Evolutionary conservation across 2,329 filamentous ascomycete species (phyloP), one percentile per base, ranked within the genome.

Genomic region (Penicillium brasilianum): DNA sequence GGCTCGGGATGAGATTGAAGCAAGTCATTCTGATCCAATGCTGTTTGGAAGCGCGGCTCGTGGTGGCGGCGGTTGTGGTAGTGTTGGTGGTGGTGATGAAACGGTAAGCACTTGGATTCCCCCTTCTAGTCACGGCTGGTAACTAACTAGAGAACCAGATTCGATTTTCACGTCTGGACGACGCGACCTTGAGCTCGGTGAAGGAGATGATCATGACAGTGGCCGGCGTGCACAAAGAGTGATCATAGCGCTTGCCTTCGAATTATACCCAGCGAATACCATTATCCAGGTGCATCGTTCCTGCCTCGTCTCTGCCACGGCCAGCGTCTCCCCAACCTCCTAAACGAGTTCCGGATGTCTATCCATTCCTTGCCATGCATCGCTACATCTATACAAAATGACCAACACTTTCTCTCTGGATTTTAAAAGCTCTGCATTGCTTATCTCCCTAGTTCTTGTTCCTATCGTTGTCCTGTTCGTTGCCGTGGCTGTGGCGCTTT

Each of bases 21-120:
- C 85, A 10, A 96, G 92, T 71, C 79, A 92, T 53, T 91, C 91
- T 0, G 94, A 98, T 67, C 81, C 88, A 1, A 88, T 92, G 4
- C 78, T 98, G 25, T 98, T 88, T 78, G 92, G 92, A 6, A 84
- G 83, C 60, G 80, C 82, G 5, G 83, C 83, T 46, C 78, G 80
- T 32, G 78, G 25, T 32, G 78, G 71, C 46, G 79, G 78, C 16
- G 77, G 85, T 10, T n/a, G n/a, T n/a, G n/a, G n/a, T n/a, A n/a
- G n/a, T n/a, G n/a, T n/a, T n/a, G n/a, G 71, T 48, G 79, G 78
- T 16, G 77, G 85, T 10, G 90, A 93, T 74, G 92, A 96, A 66
- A 83, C 92, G 77, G 91, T 94, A 82, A 52, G 68, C 50, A 28
- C 4, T 11, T 52, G 16, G 18, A 25, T 36, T 14, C 4, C 16